Conservation (phyloP, 805 yeast species). For the Nakazawaea holstii region DNA sequence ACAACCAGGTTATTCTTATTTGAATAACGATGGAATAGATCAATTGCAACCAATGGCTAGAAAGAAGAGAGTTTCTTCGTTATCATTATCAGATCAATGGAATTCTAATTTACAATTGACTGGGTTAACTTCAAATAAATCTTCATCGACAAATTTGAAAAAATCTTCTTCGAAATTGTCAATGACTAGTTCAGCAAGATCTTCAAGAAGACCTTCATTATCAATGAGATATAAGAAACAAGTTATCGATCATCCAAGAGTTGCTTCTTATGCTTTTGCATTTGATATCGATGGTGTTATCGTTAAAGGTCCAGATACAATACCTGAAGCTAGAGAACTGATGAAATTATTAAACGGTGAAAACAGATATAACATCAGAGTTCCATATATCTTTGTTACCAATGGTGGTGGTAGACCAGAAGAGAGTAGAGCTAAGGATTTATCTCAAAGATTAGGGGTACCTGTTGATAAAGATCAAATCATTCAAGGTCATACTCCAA, state of each 20-base stretch:
- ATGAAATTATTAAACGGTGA: constrained; percentile 68
- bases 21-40: constrained; percentile 73
- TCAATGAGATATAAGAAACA: constrained; percentile 41
- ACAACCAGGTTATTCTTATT: constrained; percentile 34
- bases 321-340: constrained; percentile 76
- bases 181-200: constrained; percentile 25
- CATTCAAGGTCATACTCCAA: constrained; percentile 92
- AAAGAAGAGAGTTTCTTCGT: constrained; percentile 57
- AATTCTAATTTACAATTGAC: constrained; percentile 17
- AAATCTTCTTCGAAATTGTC: constrained; percentile 22
- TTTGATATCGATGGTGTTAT: constrained; percentile 93
- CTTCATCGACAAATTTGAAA: constrained; percentile 12
- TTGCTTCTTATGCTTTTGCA: constrained; percentile 83
- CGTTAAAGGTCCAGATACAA: constrained; percentile 77
- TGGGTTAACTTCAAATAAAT: constrained; percentile 24
- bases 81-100: constrained; percentile 73
- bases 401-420: constrained; percentile 93
- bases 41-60: constrained; percentile 56
- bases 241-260: constrained; percentile 63
- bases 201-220: constrained; percentile 40
- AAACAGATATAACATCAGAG: constrained; percentile 69
- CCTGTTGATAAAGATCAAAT: constrained; percentile 72
- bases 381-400: constrained; percentile 82
- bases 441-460: constrained; percentile 53
- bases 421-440: constrained; percentile 63